Evolutionary conservation across 805 yeast genomes (phyloP).

Genomic region (Monosporozyma solicola): DNA sequence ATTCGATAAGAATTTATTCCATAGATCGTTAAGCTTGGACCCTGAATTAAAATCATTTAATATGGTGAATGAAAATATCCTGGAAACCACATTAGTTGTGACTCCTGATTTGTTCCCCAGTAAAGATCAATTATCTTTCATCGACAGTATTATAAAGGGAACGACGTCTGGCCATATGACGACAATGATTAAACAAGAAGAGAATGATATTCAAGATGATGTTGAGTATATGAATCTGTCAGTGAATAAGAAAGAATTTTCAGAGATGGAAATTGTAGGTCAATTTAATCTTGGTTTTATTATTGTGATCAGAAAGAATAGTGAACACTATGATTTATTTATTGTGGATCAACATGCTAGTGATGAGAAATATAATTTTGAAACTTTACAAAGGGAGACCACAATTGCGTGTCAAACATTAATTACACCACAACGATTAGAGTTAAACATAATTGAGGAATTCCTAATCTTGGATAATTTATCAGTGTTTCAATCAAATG

Average conservation of each 20-base stretch:
- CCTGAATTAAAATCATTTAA: neutral
- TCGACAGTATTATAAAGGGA: neutral
- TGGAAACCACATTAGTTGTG: neutral
- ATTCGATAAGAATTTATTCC: neutral
- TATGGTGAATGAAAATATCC: neutral
- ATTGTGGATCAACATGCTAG: constrained; percentile 97
- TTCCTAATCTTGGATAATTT: constrained; percentile 54
- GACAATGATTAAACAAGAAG: constrained; percentile 29
- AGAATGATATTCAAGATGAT: constrained; percentile 38
- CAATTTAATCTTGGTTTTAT: constrained; percentile 95
- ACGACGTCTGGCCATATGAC: constrained; percentile 15
- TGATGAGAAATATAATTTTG: constrained; percentile 91
- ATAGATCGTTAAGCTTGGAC: constrained; percentile 1
- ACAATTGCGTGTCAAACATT: constrained; percentile 61
- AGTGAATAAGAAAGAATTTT: constrained; percentile 65
- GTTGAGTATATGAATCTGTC: constrained; percentile 51
- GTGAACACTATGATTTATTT: constrained; percentile 47
- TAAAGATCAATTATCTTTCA: neutral
- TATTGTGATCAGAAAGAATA: constrained; percentile 46
- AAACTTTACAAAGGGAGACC: constrained; percentile 47
- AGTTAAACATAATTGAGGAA: constrained; percentile 72
- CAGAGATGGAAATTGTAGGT: constrained; percentile 71
- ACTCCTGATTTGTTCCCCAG: neutral
- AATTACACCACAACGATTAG: constrained; percentile 48
- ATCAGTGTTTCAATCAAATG: constrained; percentile 57